Percentiles rank a stretch among this genome's conserved stretches.
Conservation (phyloP, 371 early-diverging fungal genomes). For the Chytridium lagenaria region DNA sequence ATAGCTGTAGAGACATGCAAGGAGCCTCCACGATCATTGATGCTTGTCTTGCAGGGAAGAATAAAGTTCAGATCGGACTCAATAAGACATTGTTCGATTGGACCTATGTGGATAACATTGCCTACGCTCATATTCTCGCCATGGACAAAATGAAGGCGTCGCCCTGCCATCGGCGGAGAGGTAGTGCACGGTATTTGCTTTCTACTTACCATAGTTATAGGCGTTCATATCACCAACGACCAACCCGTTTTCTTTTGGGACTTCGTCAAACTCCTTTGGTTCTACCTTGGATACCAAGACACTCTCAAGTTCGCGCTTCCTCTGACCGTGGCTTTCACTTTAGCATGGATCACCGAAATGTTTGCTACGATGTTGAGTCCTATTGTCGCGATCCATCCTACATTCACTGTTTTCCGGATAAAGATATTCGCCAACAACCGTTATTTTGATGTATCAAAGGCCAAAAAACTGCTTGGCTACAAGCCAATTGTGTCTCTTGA, state of each 20-base stretch:
- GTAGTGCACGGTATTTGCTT: too few species aligned
- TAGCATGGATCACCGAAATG: slow-evolving; percentile 61
- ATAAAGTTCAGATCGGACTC: slow-evolving; percentile 82
- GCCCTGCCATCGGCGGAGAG: too few species aligned
- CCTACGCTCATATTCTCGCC: slow-evolving; percentile 88
- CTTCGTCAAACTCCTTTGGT: slow-evolving; percentile 55
- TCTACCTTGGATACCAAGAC: slow-evolving; percentile 39
- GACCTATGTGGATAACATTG: slow-evolving; percentile 93
- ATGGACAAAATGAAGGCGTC: slow-evolving; percentile 72
- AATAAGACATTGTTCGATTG: slow-evolving; percentile 88
- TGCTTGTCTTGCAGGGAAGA: slow-evolving; percentile 72
- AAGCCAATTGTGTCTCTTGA: slow-evolving; percentile 73
- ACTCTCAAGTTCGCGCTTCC: slow-evolving; percentile 43
- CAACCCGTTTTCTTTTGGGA: slow-evolving; percentile 94
- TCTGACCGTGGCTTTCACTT: slow-evolving; percentile 46
- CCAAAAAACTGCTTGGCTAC: slow-evolving; percentile 78
- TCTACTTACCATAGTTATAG: slow-evolving; percentile 43
- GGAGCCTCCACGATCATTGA: slow-evolving; percentile 77
- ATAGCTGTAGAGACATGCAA: slow-evolving; percentile 71
- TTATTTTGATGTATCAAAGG: slow-evolving; percentile 82
- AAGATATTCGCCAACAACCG: slow-evolving; percentile 77
- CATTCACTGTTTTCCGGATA: slow-evolving; percentile 69
- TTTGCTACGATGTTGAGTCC: slow-evolving; percentile 58
- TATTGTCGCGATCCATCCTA: slow-evolving; percentile 52
- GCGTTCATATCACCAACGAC: slow-evolving; percentile 91